A percentile compares a stretch with the other conserved stretches of the same genome.
Evolutionary conservation across 169 alveolate genomes (phyloP).

Genomic region (Cryptosporidium parvum): DNA sequence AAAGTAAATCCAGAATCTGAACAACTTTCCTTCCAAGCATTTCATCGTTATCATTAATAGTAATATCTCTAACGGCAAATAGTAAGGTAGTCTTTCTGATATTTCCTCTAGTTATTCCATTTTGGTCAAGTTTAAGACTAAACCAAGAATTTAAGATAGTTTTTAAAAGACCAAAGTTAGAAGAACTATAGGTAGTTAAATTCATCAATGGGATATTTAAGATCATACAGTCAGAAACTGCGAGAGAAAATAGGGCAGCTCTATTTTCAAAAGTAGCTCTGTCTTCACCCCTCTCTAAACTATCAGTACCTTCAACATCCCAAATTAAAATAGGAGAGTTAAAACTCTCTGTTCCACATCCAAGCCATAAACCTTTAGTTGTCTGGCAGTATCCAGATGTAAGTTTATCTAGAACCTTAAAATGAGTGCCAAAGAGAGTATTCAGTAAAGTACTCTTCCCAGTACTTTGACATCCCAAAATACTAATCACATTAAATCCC

Average conservation of each 20-base stretch:
- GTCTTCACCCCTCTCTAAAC: constrained; percentile 90
- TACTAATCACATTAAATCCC: constrained; percentile 87
- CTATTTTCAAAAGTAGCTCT: constrained; percentile 91
- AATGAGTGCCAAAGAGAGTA: constrained; percentile 84
- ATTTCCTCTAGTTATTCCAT: constrained; percentile 9
- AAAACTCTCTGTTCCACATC: constrained; percentile 29
- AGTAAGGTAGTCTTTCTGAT: constrained; percentile 33
- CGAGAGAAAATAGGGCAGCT: constrained; percentile 88
- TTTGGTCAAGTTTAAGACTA: constrained; percentile 52
- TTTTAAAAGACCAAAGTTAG: constrained; percentile 89
- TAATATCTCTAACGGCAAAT: constrained; percentile 60
- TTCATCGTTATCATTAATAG: constrained; percentile 45
- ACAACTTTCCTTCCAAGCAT: constrained; percentile 49
- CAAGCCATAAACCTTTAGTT: constrained; percentile 92
- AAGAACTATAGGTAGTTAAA: constrained; percentile 89
- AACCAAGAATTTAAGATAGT: constrained; percentile 82
- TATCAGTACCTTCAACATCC: constrained; percentile 93
- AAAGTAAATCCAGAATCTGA: constrained; percentile 36
- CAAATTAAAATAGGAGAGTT: constrained; percentile 82
- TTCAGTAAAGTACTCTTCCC: constrained; percentile 92
- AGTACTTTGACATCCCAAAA: constrained; percentile 92
- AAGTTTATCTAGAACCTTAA: constrained; percentile 88
- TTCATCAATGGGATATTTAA: constrained; percentile 83
- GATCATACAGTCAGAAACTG: constrained; percentile 90
- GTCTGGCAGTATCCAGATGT: constrained; percentile 91